Percentiles rank a stretch among this genome's conserved stretches.
phyloP scores from a whole-genome alignment of 345 rosid genomes.

The Sonneratia caseolaris region DNA sequence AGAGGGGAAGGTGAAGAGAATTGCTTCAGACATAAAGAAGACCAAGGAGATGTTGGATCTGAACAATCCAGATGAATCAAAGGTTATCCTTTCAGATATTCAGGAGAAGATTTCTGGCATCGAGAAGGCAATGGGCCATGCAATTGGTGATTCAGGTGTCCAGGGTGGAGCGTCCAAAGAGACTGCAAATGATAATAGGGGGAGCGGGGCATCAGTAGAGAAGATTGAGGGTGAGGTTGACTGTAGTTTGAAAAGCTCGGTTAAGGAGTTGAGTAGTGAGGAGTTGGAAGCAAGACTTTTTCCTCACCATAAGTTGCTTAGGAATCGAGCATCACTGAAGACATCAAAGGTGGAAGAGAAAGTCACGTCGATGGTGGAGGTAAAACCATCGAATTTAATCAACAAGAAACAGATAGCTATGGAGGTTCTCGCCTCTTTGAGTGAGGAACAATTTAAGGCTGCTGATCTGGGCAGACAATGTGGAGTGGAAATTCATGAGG shows the following conservation, averaged over 20 bases:
- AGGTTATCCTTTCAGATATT: conserved; percentile 57
- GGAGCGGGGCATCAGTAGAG: conserved; percentile 17
- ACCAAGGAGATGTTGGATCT: conserved; percentile 88
- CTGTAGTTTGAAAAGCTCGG: conserved; percentile 25
- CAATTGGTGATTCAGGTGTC: conserved; percentile 28
- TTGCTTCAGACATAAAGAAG: conserved; percentile 81
- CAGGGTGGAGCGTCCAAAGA: conserved; percentile 14
- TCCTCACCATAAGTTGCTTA: conserved; percentile 89
- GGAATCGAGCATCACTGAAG: conserved; percentile 39
- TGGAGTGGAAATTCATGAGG: conserved; percentile 28
- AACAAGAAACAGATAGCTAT: conserved; percentile 48
- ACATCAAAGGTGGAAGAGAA: conserved; percentile 14
- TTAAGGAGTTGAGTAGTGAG: conserved; percentile 50
- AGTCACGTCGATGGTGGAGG: conserved; percentile 26
- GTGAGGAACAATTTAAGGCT: conserved; percentile 27
- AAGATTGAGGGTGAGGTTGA: conserved; percentile 20
- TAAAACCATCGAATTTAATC: conserved; percentile 23
- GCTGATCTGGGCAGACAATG: conserved; percentile 13
- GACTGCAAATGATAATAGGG: conserved; percentile 17
- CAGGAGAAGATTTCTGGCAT: conserved; percentile 88
- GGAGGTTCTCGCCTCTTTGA: conserved; percentile 52
- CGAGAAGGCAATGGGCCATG: conserved; percentile 62
- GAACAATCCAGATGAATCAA: conserved; percentile 75
- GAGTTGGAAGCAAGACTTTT: conserved; percentile 87
- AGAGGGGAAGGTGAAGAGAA: conserved; percentile 91